These are phyloP conservation scores for Entomortierella lignicola DNA, from an alignment of 192 early-diverging fungal species.

Conservation along the genomic window DNA sequence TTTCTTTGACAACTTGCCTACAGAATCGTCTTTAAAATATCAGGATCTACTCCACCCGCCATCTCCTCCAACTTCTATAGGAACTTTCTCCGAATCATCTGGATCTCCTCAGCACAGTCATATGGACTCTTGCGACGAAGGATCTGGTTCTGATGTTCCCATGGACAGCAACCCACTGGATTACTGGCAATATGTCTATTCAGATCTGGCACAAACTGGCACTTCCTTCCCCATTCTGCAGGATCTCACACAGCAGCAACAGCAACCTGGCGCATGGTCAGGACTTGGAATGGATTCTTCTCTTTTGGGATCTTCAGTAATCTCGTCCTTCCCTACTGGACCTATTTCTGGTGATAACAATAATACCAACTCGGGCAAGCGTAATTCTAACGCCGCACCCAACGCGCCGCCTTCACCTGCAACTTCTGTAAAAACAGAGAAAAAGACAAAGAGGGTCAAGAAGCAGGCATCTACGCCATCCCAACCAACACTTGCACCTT, in stretches of 20 bases:
- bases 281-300: conserved; percentile 14
- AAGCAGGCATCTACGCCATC: conserved; percentile 23
- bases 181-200: conserved; percentile 52
- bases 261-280: conserved; percentile 49
- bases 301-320: conserved; percentile 11
- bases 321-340: background rate
- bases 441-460: conserved; percentile 33
- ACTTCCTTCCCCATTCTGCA: conserved; percentile 9
- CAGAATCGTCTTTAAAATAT: conserved; percentile 12
- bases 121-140: conserved; percentile 47
- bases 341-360: background rate
- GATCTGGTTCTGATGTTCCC: conserved; percentile 32
- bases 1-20: conserved; percentile 31
- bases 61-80: conserved; percentile 46
- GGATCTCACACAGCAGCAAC: conserved; percentile 16
- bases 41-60: conserved; percentile 43
- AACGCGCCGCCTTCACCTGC: conserved; percentile 36
- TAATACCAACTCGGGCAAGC: background rate
- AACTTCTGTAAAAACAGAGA: conserved; percentile 21
- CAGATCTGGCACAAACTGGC: conserved; percentile 19
- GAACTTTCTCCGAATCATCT: conserved; percentile 48
- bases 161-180: conserved; percentile 44
- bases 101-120: conserved; percentile 44
- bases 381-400: background rate
- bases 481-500: conserved; percentile 23